These are phyloP conservation scores for Kurtzmaniella fragi DNA, from an alignment of 805 yeast species.

Conservation along the genomic window DNA sequence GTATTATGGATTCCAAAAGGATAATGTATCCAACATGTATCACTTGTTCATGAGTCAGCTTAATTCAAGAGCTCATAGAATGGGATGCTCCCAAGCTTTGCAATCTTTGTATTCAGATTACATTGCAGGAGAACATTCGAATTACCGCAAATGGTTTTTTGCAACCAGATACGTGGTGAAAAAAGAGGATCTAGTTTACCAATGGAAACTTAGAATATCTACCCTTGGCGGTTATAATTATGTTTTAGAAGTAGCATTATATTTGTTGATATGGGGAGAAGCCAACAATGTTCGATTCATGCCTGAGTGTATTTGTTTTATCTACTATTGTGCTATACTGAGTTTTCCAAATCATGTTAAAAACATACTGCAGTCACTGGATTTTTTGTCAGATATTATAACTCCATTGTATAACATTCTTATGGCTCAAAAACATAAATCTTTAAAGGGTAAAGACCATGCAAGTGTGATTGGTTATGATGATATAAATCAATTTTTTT, in stretches of 20 bases:
- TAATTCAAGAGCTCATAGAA: constrained; percentile 83
- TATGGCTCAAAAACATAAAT: constrained; percentile 47
- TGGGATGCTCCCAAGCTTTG: constrained; percentile 66
- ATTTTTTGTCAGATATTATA: constrained; percentile 35
- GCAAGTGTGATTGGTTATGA: constrained; percentile 53
- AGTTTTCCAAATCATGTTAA: background rate
- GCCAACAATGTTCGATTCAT: constrained; percentile 58
- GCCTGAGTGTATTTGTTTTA: constrained; percentile 38
- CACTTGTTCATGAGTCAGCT: constrained; percentile 76
- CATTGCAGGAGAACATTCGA: constrained; percentile 85
- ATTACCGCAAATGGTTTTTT: constrained; percentile 89
- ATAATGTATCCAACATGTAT: constrained; percentile 71
- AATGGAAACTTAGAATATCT: constrained; percentile 69
- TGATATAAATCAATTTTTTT: constrained; percentile 48
- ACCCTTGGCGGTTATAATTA: constrained; percentile 49
- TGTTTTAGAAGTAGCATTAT: constrained; percentile 60
- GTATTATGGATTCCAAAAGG: constrained; percentile 80
- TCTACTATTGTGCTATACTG: constrained; percentile 20
- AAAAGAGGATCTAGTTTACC: constrained; percentile 42
- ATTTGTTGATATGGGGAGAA: constrained; percentile 70
- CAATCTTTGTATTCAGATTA: constrained; percentile 81
- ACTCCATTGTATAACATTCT: constrained; percentile 59
- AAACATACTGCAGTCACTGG: constrained; percentile 2
- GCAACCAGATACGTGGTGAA: constrained; percentile 79
- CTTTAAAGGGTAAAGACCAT: constrained; percentile 67